Percentiles rank a stretch among this genome's conserved stretches.
phyloP scores from a whole-genome alignment of 176 grass and related monocot genomes.

The Oryza officinalis region DNA sequence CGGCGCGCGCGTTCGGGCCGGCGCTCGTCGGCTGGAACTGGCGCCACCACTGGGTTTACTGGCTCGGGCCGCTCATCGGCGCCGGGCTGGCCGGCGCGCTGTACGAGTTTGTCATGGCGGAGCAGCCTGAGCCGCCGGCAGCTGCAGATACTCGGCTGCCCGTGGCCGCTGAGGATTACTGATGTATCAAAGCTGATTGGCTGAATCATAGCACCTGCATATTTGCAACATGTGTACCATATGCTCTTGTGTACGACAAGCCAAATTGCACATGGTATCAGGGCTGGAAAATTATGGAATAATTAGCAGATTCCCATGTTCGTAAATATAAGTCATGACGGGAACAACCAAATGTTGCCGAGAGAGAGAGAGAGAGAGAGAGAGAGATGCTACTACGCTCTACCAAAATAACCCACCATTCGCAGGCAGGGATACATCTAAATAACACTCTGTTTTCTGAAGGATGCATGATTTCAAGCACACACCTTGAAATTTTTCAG shows the following conservation, averaged over 20 bases:
- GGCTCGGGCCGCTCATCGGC: slow-evolving; percentile 77
- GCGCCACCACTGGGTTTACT: slow-evolving; percentile 86
- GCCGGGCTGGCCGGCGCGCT: slow-evolving; percentile 53
- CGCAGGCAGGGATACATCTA: not conserved
- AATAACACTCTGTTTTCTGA: not conserved
- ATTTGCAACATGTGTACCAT: not conserved
- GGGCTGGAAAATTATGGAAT: not conserved
- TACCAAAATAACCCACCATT: not conserved
- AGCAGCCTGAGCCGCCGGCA: slow-evolving; percentile 32
- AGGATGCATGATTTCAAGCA: not conserved
- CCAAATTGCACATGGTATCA: not conserved
- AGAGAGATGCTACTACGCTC: not conserved
- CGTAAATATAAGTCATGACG: not conserved
- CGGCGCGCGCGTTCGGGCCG: slow-evolving; percentile 72
- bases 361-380: too few species aligned
- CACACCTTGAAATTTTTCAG: not conserved
- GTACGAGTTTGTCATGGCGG: slow-evolving; percentile 68
- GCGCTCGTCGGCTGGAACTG: slow-evolving; percentile 82
- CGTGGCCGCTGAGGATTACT: slow-evolving; percentile 37
- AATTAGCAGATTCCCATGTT: not conserved
- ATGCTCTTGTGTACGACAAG: not conserved
- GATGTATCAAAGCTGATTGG: not conserved
- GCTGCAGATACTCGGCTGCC: not conserved
- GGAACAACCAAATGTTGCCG: not conserved
- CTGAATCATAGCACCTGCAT: not conserved